Evolutionary conservation across 2,329 filamentous ascomycete genomes (phyloP).

Genomic region (Fusarium agapanthi): DNA sequence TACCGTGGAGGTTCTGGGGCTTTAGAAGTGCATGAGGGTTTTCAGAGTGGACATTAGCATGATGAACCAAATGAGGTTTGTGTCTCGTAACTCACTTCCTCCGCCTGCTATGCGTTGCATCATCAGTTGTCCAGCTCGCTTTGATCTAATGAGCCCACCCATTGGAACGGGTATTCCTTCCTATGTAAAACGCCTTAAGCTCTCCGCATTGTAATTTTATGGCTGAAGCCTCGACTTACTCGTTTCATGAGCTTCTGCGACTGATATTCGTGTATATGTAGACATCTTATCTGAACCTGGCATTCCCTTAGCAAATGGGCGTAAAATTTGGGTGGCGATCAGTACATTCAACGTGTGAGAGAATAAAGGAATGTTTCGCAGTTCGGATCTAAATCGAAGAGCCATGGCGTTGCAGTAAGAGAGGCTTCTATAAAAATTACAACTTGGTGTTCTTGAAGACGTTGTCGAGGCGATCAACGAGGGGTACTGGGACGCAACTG

Average conservation of each 20-base stretch:
- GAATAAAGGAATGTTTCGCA: background rate
- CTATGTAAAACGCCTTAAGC: conserved; percentile 24
- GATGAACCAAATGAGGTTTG: background rate
- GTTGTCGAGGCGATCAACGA: background rate
- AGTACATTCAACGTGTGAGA: background rate
- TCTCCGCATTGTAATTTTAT: fast-evolving
- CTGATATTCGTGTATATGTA: conserved; percentile 22
- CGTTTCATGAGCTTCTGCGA: conserved; percentile 6
- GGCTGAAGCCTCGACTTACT: background rate
- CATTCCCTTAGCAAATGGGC: background rate
- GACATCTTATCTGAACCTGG: background rate
- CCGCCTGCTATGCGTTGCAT: background rate
- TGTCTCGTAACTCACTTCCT: background rate
- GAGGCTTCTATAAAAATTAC: background rate
- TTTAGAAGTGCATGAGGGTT: background rate
- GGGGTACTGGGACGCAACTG: background rate
- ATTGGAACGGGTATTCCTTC: conserved; percentile 37
- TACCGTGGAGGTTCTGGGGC: background rate
- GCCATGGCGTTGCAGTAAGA: background rate
- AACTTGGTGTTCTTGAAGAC: background rate
- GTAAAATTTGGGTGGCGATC: background rate
- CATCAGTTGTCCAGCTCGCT: background rate
- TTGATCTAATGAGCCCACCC: background rate
- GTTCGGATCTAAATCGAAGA: too few species aligned
- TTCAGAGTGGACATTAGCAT: background rate